These are phyloP conservation scores for Suhomyces canberraensis DNA, from an alignment of 805 yeast genomes.

Conservation along the genomic window DNA sequence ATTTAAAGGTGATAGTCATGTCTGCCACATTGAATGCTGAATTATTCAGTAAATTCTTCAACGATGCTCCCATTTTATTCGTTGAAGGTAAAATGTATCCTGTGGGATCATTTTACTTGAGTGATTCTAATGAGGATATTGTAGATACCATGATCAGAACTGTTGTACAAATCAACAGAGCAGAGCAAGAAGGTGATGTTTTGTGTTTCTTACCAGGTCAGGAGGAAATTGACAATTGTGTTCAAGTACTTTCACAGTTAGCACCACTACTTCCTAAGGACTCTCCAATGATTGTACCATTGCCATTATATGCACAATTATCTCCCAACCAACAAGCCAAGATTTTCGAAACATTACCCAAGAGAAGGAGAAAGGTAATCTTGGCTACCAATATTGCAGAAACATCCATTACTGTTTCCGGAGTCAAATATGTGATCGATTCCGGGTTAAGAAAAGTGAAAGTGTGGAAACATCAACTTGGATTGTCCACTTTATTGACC, in stretches of 20 bases:
- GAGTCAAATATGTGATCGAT: constrained; percentile 89
- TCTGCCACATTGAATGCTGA: constrained; percentile 96
- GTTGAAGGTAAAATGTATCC: constrained; percentile 90
- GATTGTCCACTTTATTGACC: constrained; percentile 86
- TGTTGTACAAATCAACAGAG: constrained; percentile 71
- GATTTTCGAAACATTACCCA: constrained; percentile 66
- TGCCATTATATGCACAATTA: constrained; percentile 92
- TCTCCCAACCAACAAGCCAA: constrained; percentile 79
- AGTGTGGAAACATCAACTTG: constrained; percentile 91
- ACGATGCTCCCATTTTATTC: constrained; percentile 74
- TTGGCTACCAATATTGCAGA: constrained; percentile 96
- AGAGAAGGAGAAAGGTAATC: constrained; percentile 78
- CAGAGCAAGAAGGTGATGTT: constrained; percentile 88
- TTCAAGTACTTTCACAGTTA: constrained; percentile 53
- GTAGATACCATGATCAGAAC: constrained; percentile 76
- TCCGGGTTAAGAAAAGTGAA: constrained; percentile 90
- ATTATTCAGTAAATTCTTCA: constrained; percentile 73
- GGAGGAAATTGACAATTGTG: constrained; percentile 91
- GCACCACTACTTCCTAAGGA: constrained; percentile 67
- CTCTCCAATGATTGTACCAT: constrained; percentile 71
- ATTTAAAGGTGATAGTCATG: constrained; percentile 78
- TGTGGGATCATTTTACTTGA: constrained; percentile 69
- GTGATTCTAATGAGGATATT: constrained; percentile 69
- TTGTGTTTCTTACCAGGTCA: constrained; percentile 93
- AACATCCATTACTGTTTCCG: constrained; percentile 94